Evolutionary conservation across 345 rosid genomes (phyloP).

Genomic region (Eucalyptus lansdowneana): DNA sequence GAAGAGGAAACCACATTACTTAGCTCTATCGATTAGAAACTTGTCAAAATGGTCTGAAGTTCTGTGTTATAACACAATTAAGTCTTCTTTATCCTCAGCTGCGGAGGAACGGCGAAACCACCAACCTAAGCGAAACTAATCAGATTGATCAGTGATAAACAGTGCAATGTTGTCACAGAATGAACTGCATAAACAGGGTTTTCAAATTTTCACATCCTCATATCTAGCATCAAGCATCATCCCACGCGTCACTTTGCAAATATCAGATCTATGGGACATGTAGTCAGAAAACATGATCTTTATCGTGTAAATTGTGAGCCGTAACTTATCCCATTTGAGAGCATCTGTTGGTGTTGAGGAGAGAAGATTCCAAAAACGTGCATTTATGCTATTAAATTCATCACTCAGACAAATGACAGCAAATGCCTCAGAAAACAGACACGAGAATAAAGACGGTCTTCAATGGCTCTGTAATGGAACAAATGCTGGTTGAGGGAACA

Average conservation of each 20-base stretch:
- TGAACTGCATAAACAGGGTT: neutral
- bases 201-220: neutral
- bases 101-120: neutral
- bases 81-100: neutral
- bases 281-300: neutral
- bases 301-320: neutral
- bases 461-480: slow-evolving; percentile 3
- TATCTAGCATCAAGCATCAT: neutral
- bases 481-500: neutral
- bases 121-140: neutral
- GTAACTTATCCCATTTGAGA: slow-evolving; percentile 14
- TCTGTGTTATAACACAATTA: neutral
- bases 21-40: neutral
- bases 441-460: neutral
- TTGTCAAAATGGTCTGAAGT: neutral
- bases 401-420: slow-evolving; percentile 19
- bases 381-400: neutral
- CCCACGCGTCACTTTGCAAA: neutral
- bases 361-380: slow-evolving; percentile 18
- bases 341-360: neutral
- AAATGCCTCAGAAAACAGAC: slow-evolving; percentile 4
- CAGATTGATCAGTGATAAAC: neutral
- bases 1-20: neutral
- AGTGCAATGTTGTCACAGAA: neutral
- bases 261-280: neutral